Base-by-base conservation (phyloP, 305 asterid genomes). In the Fraxinus dipetala region DNA sequence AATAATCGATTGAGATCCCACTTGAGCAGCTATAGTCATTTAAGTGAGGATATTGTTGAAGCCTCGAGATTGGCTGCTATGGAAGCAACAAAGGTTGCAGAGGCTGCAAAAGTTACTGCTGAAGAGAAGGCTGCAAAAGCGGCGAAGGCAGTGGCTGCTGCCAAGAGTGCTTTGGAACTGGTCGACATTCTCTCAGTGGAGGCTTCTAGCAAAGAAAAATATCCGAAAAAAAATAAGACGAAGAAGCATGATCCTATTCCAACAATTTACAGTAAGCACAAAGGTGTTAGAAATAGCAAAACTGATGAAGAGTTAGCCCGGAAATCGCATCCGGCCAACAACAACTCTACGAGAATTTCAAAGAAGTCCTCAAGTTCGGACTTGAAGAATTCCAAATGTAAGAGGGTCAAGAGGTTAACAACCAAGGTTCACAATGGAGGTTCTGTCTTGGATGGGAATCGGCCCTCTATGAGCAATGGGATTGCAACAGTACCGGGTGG, bases 71-170 rank as follows among this genome's bases (percentile, higher is more conserved):
- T 81, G 82, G 95, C 95, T 72, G 99, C 98, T 76, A 28, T 82
- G 24, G 92, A 90, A 83, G 97, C 99, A 59, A 85, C 89, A 43
- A 89, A 83, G 84, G 85, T 81, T 74, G 99, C 99, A 24, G 89
- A 85, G 84, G 87, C 89, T 69, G 98, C 98, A 32, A 90, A 96
- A 85, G 97, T 97, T 81, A 83, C 80, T 24, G 99, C 99, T 16
- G 98, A 93, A 86, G 94, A 91, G 83, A 95, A 94, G 85, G 99
- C 99, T 35, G 92, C 92, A 32, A 96, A 88, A 86, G 98, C 99
- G 24, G 98, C 92, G 0, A 93, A 84, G 89, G 98, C 98, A 9
- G 90, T 94, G 84, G 92, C 96, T 72, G 96, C 95, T 81, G 99
- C 99, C 72, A 95, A 90, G 91, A 89, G 77, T 79, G 99, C 99